A percentile compares a stretch with the other conserved stretches of the same genome.
phyloP scores from a whole-genome alignment of 2,329 filamentous ascomycete species.

The Myriosclerotinia scirpicola region DNA sequence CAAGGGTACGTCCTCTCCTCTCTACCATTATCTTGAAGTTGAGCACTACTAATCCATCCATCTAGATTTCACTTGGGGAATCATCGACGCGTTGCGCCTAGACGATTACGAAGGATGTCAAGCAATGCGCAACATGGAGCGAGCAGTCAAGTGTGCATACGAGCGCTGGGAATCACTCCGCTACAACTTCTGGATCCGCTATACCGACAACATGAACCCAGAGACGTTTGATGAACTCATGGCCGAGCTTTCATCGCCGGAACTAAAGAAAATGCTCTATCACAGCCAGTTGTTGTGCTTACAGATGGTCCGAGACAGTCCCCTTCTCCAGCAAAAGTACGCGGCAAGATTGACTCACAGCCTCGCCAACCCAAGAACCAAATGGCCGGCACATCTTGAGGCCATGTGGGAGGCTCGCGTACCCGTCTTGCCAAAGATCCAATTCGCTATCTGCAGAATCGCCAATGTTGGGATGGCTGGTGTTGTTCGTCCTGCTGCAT shows the following conservation, averaged over 20 bases:
- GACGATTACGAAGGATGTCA: background rate
- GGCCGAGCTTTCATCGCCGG: background rate
- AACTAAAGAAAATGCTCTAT: background rate
- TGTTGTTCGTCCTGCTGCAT: background rate
- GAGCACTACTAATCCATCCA: background rate
- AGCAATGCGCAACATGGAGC: constrained; percentile 9
- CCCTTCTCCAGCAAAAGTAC: background rate
- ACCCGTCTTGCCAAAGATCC: background rate
- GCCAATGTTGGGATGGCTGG: background rate
- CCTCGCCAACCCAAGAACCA: background rate
- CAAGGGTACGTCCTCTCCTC: background rate
- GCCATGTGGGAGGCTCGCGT: background rate
- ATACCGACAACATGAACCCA: background rate
- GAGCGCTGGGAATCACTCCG: background rate
- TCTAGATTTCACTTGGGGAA: background rate
- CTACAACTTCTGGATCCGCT: background rate
- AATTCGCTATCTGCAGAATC: background rate
- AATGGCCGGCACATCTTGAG: background rate
- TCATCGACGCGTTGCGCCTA: background rate
- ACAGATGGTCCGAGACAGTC: background rate
- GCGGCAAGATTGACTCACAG: background rate
- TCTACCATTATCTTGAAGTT: background rate
- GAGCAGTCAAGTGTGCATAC: background rate
- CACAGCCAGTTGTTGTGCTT: background rate
- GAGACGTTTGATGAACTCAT: background rate